Evolutionary conservation across 2,329 filamentous ascomycete genomes (phyloP).

Genomic region (Knufia petricola): DNA sequence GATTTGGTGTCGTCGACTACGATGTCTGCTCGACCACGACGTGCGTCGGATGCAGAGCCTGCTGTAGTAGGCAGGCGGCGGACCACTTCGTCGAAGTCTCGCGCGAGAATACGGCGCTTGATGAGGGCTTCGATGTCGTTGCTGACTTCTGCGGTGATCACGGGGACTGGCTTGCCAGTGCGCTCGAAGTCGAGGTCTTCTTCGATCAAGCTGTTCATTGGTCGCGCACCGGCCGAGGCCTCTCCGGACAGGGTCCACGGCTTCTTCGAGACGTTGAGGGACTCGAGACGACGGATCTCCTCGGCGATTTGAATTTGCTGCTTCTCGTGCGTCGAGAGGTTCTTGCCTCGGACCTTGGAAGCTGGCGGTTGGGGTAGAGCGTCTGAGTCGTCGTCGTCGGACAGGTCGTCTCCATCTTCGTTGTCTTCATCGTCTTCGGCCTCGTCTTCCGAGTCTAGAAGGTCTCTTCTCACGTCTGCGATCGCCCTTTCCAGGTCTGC

Average conservation of each 20-base stretch:
- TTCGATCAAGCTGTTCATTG: conserved; percentile 84
- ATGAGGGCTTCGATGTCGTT: conserved; percentile 89
- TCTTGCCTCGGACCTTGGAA: conserved; percentile 14
- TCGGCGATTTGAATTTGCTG: conserved; percentile 75
- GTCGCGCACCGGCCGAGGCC: conserved; percentile 69
- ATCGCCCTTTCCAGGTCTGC: conserved; percentile 73
- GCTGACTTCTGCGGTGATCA: conserved; percentile 83
- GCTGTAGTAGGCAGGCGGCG: conserved; percentile 68
- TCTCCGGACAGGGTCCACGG: conserved; percentile 88
- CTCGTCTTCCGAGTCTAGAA: conserved; percentile 66
- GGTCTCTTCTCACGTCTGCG: conserved; percentile 73
- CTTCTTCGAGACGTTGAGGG: conserved; percentile 77
- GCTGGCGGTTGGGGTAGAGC: not conserved
- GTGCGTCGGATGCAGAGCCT: conserved; percentile 49
- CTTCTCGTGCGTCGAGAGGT: conserved; percentile 68
- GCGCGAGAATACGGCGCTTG: conserved; percentile 80
- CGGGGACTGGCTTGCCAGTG: conserved; percentile 84
- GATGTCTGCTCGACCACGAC: conserved; percentile 54
- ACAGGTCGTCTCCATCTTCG: conserved; percentile 57
- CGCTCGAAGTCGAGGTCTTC: conserved; percentile 94
- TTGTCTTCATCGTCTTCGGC: conserved; percentile 28
- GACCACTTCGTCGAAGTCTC: conserved; percentile 86
- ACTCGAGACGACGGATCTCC: conserved; percentile 85
- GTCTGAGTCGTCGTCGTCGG: conserved; percentile 40
- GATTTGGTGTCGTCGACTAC: conserved; percentile 80